Conservation (phyloP, 1,284 basidiomycete genomes). For the Leucoagaricus sp. region DNA sequence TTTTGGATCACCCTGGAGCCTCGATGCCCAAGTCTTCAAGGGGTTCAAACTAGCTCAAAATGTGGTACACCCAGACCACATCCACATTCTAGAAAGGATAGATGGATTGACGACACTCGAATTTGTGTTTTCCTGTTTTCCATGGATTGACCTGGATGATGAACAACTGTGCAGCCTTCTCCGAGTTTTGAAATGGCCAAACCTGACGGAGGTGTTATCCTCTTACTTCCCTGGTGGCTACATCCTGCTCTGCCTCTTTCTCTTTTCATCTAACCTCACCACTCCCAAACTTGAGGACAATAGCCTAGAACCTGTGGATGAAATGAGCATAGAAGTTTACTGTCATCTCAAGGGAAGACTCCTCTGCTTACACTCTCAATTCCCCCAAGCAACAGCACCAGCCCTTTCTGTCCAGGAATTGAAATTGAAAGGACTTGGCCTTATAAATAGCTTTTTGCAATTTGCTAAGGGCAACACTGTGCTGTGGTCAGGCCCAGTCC, state of each 20-base stretch:
- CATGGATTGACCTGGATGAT: not conserved
- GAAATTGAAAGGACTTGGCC: not conserved
- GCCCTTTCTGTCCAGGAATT: too few relatives aligned
- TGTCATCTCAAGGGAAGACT: too few relatives aligned
- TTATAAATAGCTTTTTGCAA: not conserved
- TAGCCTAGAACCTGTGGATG: not conserved
- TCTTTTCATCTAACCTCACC: not conserved
- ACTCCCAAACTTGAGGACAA: not conserved
- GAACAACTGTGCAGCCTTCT: not conserved
- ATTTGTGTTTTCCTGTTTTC: not conserved
- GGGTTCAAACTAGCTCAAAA: too few relatives aligned
- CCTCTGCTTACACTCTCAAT: too few relatives aligned
- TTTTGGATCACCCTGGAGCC: not conserved
- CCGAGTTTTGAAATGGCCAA: not conserved
- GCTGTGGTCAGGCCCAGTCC: not conserved
- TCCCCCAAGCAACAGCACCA: too few relatives aligned
- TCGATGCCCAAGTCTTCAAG: too few relatives aligned
- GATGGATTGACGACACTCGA: not conserved
- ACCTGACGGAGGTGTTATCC: not conserved
- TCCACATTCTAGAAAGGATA: not conserved
- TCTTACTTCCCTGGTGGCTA: not conserved
- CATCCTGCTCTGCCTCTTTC: not conserved
- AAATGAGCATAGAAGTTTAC: too few relatives aligned
- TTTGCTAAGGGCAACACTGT: not conserved
- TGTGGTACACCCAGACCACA: not conserved